A percentile compares a stretch with the other conserved stretches of the same genome.
Conservation (phyloP, 2,329 filamentous ascomycete species). For the Xylariaceae sp. region DNA sequence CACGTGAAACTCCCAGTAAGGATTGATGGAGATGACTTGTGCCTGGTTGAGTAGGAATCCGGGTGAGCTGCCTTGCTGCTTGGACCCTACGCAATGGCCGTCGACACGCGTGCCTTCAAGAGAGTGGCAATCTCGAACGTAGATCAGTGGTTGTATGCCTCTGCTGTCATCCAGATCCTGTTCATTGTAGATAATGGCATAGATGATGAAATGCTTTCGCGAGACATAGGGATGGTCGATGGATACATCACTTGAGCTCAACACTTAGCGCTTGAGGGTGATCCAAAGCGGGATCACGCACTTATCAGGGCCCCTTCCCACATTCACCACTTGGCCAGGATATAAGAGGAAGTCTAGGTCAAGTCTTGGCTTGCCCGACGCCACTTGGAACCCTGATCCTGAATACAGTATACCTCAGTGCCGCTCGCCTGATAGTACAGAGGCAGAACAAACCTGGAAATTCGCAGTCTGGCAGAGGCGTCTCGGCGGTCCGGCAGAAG, state of each 20-base stretch:
- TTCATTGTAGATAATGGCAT: constrained; percentile 43
- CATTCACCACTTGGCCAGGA: not conserved
- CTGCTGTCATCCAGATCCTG: constrained; percentile 10
- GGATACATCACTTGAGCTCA: constrained; percentile 28
- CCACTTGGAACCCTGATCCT: not conserved
- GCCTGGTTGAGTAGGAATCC: constrained; percentile 42
- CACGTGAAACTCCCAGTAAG: constrained; percentile 30
- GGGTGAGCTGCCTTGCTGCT: constrained; percentile 24
- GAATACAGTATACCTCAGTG: too few relatives aligned
- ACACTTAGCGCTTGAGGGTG: too few relatives aligned
- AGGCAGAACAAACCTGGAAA: not conserved
- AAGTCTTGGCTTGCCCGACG: not conserved
- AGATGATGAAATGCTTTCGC: constrained; percentile 47
- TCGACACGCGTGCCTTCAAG: constrained; percentile 48
- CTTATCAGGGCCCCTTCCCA: not conserved
- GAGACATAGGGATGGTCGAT: constrained; percentile 39
- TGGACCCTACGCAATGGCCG: constrained; percentile 33
- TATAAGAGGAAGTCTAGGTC: not conserved
- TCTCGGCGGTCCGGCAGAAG: not conserved
- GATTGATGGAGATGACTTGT: constrained; percentile 37
- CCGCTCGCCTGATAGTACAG: too few relatives aligned
- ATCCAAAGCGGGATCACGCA: too few relatives aligned
- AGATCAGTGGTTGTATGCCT: constrained; percentile 34
- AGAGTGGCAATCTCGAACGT: constrained; percentile 49
- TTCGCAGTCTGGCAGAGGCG: not conserved